These are phyloP conservation scores for Colletotrichum abscissum DNA, from an alignment of 2,329 filamentous ascomycete species.

Conservation along the genomic window DNA sequence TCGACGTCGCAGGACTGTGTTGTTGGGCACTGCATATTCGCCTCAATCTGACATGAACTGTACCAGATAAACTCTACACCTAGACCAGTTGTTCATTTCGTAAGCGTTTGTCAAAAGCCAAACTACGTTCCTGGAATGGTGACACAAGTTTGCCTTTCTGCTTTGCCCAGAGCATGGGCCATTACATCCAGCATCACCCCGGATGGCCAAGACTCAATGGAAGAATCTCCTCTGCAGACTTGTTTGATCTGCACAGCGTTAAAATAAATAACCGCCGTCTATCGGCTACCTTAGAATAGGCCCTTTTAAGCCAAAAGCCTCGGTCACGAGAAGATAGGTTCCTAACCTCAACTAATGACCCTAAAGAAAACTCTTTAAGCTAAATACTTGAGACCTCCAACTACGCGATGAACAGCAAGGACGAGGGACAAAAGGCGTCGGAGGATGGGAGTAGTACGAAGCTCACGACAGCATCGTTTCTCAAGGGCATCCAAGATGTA, in stretches of 20 bases:
- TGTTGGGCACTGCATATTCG: background rate
- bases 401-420: background rate
- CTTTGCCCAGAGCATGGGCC: background rate
- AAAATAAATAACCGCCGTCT: background rate
- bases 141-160: background rate
- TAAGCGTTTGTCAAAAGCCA: background rate
- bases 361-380: background rate
- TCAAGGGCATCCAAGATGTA: background rate
- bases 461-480: background rate
- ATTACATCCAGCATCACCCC: background rate
- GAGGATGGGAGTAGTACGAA: background rate
- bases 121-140: background rate
- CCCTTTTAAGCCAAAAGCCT: background rate
- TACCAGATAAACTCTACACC: background rate
- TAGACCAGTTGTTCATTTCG: background rate
- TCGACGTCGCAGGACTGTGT: background rate
- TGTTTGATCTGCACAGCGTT: background rate
- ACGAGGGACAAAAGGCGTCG: fast-evolving
- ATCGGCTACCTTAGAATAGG: background rate
- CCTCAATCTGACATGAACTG: background rate
- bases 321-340: background rate
- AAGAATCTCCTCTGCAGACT: background rate
- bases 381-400: background rate
- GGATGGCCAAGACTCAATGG: background rate
- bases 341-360: background rate